A percentile compares a stretch with the other conserved stretches of the same genome.
These are phyloP conservation scores for Mycena pura DNA, from an alignment of 768 basidiomycete genomes.

Conservation along the genomic window DNA sequence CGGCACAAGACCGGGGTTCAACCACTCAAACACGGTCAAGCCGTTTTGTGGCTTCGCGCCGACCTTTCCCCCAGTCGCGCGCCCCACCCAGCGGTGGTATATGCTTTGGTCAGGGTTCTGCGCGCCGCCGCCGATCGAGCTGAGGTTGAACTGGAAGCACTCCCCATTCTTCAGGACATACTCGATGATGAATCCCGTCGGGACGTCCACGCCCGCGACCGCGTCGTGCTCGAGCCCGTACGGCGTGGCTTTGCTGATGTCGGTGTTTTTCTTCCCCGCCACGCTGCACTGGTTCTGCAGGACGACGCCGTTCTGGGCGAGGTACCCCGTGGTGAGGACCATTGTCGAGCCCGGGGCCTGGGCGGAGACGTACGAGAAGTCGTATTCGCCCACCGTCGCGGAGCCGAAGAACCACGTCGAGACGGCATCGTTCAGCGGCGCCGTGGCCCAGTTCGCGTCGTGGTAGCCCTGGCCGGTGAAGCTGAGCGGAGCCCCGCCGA, in stretches of 20 bases:
- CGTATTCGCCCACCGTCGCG: constrained; percentile 30
- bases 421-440: constrained; percentile 27
- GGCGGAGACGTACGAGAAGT: constrained; percentile 26
- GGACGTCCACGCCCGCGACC: constrained; percentile 25
- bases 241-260: constrained; percentile 25
- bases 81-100: constrained; percentile 33
- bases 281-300: constrained; percentile 35
- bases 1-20: no score
- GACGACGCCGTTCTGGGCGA: constrained; percentile 26
- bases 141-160: constrained; percentile 27
- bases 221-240: constrained; percentile 19
- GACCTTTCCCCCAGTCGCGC: constrained; percentile 15
- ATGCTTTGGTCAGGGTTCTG: constrained; percentile 25
- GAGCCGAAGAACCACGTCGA: constrained; percentile 31
- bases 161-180: constrained; percentile 30
- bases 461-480: constrained; percentile 33
- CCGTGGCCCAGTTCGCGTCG: constrained; percentile 30
- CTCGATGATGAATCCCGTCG: constrained; percentile 27
- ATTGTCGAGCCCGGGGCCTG: constrained; percentile 19
- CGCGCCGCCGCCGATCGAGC: constrained; percentile 18
- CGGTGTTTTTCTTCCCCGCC: constrained; percentile 20
- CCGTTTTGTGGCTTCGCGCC: constrained; percentile 3
- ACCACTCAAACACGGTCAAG: constrained; percentile 23
- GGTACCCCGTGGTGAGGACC: constrained; percentile 31
- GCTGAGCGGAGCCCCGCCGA: constrained; percentile 25